phyloP scores from a whole-genome alignment of 176 grass and related monocot genomes.

The Echinochloa phyllopogon region DNA sequence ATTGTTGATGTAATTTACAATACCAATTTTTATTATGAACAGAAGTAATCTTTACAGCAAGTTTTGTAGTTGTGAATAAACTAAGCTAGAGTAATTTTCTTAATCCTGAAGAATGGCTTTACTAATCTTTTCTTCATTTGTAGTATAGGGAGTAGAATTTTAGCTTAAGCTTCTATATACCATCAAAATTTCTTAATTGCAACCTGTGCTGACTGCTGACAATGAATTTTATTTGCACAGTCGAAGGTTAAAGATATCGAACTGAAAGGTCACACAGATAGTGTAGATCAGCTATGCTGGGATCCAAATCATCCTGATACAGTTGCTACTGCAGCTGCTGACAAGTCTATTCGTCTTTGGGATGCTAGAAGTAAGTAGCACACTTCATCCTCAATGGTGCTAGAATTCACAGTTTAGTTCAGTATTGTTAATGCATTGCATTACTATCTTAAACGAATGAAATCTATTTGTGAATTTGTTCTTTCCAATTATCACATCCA shows the following conservation, averaged over 20 bases:
- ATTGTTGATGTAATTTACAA: slow-evolving; percentile 14
- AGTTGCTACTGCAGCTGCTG: slow-evolving; percentile 96
- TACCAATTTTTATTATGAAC: slow-evolving; percentile 13
- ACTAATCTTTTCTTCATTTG: not conserved
- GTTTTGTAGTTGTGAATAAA: slow-evolving; percentile 30
- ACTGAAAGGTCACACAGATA: slow-evolving; percentile 96
- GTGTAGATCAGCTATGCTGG: slow-evolving; percentile 99
- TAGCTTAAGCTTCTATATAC: slow-evolving; percentile 16
- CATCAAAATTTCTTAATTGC: slow-evolving; percentile 6
- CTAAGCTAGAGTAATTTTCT: slow-evolving; percentile 8
- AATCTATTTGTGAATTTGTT: slow-evolving; percentile 1
- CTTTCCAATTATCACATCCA: not conserved
- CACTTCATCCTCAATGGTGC: slow-evolving; percentile 25
- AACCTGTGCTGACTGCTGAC: slow-evolving; percentile 29
- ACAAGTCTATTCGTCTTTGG: slow-evolving; percentile 96
- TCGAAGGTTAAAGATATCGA: slow-evolving; percentile 97
- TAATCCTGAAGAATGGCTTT: slow-evolving; percentile 22
- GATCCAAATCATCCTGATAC: slow-evolving; percentile 96
- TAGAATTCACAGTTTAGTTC: slow-evolving; percentile 32
- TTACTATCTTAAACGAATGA: slow-evolving; percentile 17
- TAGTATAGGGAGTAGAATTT: not conserved
- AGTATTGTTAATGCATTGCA: slow-evolving; percentile 26
- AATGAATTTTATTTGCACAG: slow-evolving; percentile 55
- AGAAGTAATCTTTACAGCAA: slow-evolving; percentile 12
- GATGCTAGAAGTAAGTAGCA: slow-evolving; percentile 89